phyloP scores from a whole-genome alignment of 768 basidiomycete species.

The Boletus insuetus region DNA sequence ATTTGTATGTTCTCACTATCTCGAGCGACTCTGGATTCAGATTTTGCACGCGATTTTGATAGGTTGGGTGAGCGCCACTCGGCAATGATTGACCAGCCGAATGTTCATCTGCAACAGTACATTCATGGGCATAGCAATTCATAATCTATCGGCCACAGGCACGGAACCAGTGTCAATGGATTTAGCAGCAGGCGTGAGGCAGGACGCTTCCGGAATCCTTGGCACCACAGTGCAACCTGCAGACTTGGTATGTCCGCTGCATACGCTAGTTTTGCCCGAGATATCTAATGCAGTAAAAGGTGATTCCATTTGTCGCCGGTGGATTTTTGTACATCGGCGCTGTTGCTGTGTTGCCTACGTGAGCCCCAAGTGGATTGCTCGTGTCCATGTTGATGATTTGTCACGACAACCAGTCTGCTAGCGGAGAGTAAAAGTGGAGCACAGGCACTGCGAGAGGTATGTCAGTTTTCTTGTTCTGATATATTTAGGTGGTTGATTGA shows the following conservation, averaged over 20 bases:
- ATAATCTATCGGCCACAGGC: conserved; percentile 62
- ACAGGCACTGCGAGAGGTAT: conserved; percentile 88
- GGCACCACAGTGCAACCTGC: conserved; percentile 78
- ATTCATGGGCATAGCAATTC: conserved; percentile 85
- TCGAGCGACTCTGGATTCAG: conserved; percentile 7
- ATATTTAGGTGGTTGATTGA: conserved; percentile 18
- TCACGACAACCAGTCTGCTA: conserved; percentile 53
- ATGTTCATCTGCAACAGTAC: conserved; percentile 45
- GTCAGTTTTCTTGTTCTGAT: conserved; percentile 7
- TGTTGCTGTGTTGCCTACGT: conserved; percentile 90
- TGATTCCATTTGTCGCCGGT: conserved; percentile 87
- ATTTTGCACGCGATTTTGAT: conserved; percentile 24
- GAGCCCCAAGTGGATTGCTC: conserved; percentile 34
- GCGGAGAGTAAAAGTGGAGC: conserved; percentile 84
- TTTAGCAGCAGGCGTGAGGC: conserved; percentile 75
- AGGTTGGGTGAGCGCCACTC: conserved; percentile 34
- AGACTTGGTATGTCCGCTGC: conserved; percentile 64
- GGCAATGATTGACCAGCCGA: background rate
- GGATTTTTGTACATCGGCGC: conserved; percentile 94
- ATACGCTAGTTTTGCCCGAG: conserved; percentile 11
- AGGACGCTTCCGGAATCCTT: conserved; percentile 71
- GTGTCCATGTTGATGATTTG: conserved; percentile 9
- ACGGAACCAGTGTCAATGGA: conserved; percentile 43
- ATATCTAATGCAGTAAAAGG: conserved; percentile 41
- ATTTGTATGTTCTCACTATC: conserved; percentile 52